Evolutionary conservation across 2,329 filamentous ascomycete genomes (phyloP).

Genomic region (Trichoderma sp.): DNA sequence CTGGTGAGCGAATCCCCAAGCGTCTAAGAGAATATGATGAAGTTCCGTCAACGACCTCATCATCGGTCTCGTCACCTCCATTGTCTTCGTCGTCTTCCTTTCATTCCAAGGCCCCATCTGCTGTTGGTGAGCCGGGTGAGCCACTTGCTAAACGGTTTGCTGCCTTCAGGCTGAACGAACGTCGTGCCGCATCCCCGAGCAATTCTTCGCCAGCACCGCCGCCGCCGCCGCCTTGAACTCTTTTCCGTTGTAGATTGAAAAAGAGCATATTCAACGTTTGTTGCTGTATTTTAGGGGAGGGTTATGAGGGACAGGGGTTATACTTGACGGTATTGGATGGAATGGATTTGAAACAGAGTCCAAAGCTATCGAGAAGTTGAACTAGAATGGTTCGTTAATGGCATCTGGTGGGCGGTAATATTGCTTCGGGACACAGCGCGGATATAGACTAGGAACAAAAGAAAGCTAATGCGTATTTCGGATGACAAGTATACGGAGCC

Average conservation of each 20-base stretch:
- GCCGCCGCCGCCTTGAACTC: slow-evolving; percentile 27
- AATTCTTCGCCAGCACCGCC: slow-evolving; percentile 27
- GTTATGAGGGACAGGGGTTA: not conserved
- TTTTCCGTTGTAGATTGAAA: not conserved
- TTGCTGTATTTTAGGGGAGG: not conserved
- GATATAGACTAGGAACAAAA: slow-evolving; percentile 10
- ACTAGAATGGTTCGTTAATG: not conserved
- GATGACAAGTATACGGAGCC: not conserved
- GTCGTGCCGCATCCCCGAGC: slow-evolving; percentile 25
- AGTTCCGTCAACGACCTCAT: slow-evolving; percentile 28
- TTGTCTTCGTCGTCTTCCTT: slow-evolving; percentile 25
- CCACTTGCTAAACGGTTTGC: slow-evolving; percentile 65
- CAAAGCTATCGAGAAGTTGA: not conserved
- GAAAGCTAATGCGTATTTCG: not conserved
- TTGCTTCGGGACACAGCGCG: slow-evolving; percentile 7
- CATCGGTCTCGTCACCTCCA: slow-evolving; percentile 28
- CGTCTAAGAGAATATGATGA: slow-evolving; percentile 50
- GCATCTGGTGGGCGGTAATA: not conserved
- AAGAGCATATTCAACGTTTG: not conserved
- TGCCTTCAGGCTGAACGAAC: slow-evolving; percentile 61
- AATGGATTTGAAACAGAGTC: not conserved
- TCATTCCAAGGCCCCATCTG: slow-evolving; percentile 28
- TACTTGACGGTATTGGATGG: not conserved
- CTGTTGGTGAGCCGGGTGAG: slow-evolving; percentile 44
- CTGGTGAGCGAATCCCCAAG: slow-evolving; percentile 93